Percentiles rank a stretch among this genome's conserved stretches.
phyloP scores from a whole-genome alignment of 2,329 filamentous ascomycete genomes.

The Cordyceps javanica region DNA sequence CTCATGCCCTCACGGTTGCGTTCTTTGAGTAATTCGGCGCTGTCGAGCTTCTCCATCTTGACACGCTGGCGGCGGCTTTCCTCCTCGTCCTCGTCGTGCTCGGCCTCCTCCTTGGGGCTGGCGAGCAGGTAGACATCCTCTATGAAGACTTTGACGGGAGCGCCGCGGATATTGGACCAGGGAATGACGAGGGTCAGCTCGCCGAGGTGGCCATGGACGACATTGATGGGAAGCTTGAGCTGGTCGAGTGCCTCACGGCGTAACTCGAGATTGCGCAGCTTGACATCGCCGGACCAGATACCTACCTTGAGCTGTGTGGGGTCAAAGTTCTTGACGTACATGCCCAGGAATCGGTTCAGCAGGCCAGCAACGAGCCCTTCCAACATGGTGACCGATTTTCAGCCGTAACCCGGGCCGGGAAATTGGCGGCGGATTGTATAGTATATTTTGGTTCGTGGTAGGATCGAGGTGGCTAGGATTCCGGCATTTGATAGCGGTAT shows the following conservation, averaged over 20 bases:
- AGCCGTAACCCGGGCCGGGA: conserved; percentile 70
- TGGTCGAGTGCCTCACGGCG: conserved; percentile 94
- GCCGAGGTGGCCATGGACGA: conserved; percentile 90
- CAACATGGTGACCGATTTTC: conserved; percentile 66
- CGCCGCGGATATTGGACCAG: conserved; percentile 93
- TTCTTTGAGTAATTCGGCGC: conserved; percentile 89
- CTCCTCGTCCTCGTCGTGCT: conserved; percentile 91
- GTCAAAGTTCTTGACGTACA: conserved; percentile 99
- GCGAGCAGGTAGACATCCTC: conserved; percentile 96
- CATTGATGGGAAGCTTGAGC: conserved; percentile 91
- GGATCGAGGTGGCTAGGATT: background rate
- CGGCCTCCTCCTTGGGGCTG: conserved; percentile 89
- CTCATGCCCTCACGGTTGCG: conserved; percentile 88
- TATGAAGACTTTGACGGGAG: conserved; percentile 90
- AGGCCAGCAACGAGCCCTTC: conserved; percentile 94
- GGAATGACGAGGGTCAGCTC: conserved; percentile 89
- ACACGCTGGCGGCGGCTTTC: conserved; percentile 78
- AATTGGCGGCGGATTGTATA: background rate
- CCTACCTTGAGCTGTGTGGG: conserved; percentile 96
- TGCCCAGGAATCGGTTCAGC: conserved; percentile 98
- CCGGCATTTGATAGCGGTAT: background rate
- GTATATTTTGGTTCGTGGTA: background rate
- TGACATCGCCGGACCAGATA: conserved; percentile 98
- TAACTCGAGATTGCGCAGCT: conserved; percentile 85
- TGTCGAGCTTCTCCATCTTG: conserved; percentile 98